A percentile compares a stretch with the other conserved stretches of the same genome.
phyloP scores from a whole-genome alignment of 495 filamentous ascomycete genomes.

The Penicillium argentinense region DNA sequence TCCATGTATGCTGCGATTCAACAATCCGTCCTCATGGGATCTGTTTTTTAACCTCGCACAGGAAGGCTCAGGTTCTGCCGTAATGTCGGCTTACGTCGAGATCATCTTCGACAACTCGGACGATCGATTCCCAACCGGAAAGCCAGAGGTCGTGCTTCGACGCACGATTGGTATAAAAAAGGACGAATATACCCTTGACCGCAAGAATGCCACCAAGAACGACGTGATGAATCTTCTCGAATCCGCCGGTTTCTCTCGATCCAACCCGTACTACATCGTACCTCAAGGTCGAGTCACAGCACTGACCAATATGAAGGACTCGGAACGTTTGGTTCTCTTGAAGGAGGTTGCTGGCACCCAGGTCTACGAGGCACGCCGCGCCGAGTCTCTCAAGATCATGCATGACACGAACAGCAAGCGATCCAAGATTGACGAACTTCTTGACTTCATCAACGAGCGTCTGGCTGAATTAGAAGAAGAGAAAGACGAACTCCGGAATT shows the following conservation, averaged over 20 bases:
- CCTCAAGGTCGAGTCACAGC: slow-evolving; percentile 95
- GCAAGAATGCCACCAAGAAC: slow-evolving; percentile 90
- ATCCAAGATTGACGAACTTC: slow-evolving; percentile 86
- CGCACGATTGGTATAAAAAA: slow-evolving; percentile 97
- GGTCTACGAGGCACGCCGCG: slow-evolving; percentile 87
- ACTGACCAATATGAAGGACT: slow-evolving; percentile 97
- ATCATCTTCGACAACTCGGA: slow-evolving; percentile 98
- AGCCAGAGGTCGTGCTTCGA: slow-evolving; percentile 82
- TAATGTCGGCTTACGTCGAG: slow-evolving; percentile 99
- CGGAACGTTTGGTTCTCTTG: slow-evolving; percentile 79
- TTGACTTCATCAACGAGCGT: slow-evolving; percentile 88
- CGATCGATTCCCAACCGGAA: slow-evolving; percentile 92
- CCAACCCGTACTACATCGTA: slow-evolving; percentile 99
- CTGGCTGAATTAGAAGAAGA: slow-evolving; percentile 91
- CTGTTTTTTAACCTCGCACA: slow-evolving; percentile 31
- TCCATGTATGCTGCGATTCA: slow-evolving; percentile 60
- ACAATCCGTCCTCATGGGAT: background rate
- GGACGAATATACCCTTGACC: slow-evolving; percentile 95
- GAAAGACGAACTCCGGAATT: slow-evolving; percentile 89
- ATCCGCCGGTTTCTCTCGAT: slow-evolving; percentile 92
- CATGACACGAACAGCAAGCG: slow-evolving; percentile 92
- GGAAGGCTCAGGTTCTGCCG: slow-evolving; percentile 95
- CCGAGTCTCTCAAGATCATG: slow-evolving; percentile 96
- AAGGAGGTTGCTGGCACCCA: slow-evolving; percentile 98
- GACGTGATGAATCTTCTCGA: slow-evolving; percentile 97